A percentile compares a stretch with the other conserved stretches of the same genome.
These are phyloP conservation scores for Aureobasidium sp. DNA, from an alignment of 2,329 filamentous ascomycete species.

Conservation along the genomic window DNA sequence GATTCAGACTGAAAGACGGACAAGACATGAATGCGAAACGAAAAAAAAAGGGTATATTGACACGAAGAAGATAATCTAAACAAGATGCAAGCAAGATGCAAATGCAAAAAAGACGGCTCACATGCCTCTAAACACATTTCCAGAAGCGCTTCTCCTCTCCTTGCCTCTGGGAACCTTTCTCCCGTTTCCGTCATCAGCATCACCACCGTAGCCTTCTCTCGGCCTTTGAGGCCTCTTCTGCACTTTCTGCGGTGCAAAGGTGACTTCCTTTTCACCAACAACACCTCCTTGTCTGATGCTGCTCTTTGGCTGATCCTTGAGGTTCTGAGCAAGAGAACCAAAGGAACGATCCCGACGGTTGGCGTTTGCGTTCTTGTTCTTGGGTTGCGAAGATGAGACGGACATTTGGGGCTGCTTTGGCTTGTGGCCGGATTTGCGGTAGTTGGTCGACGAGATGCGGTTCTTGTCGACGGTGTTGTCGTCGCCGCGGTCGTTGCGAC, in stretches of 20 bases:
- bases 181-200: conserved; percentile 26
- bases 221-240: conserved; percentile 29
- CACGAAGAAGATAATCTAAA: background rate
- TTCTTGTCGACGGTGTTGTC: conserved; percentile 30
- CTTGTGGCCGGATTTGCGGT: conserved; percentile 48
- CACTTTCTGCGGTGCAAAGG: conserved; percentile 57
- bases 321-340: conserved; percentile 41
- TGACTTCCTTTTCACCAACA: conserved; percentile 53
- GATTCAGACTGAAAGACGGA: too few species aligned
- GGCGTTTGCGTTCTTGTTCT: conserved; percentile 14
- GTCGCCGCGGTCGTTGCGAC: conserved; percentile 17
- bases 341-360: conserved; percentile 46
- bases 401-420: conserved; percentile 41
- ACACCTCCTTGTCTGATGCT: conserved; percentile 25
- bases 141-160: conserved; percentile 62
- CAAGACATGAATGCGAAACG: background rate
- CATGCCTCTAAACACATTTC: conserved; percentile 64
- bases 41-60: conserved; percentile 5
- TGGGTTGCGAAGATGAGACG: conserved; percentile 41
- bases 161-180: conserved; percentile 24
- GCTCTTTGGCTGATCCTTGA: conserved; percentile 24
- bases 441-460: conserved; percentile 59
- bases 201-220: conserved; percentile 16
- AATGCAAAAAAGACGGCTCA: conserved; percentile 22
- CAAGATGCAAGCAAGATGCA: background rate